Percentiles rank a stretch among this genome's conserved stretches.
phyloP scores from a whole-genome alignment of 2,329 filamentous ascomycete genomes.

The Herpotrichia juniperi region DNA sequence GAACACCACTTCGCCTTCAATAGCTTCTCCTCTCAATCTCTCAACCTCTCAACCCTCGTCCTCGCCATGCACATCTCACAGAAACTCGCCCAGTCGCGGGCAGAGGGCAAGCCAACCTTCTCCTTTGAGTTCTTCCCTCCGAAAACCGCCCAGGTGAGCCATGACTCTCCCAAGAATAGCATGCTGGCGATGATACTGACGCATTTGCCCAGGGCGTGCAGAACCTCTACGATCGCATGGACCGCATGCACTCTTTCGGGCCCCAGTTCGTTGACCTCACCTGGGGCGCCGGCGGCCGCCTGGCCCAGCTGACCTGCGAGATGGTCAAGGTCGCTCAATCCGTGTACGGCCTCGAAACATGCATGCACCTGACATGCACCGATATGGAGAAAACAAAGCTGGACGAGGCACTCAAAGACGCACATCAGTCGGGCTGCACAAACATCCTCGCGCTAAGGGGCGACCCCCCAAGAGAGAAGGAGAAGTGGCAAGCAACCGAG shows the following conservation, averaged over 20 bases:
- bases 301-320: constrained; percentile 91
- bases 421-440: constrained; percentile 94
- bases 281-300: constrained; percentile 92
- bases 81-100: constrained; percentile 83
- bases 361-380: constrained; percentile 98
- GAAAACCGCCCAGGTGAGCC: constrained; percentile 78
- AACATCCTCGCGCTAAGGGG: constrained; percentile 95
- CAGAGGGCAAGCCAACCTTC: constrained; percentile 82
- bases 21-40: constrained; percentile 7
- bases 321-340: constrained; percentile 97
- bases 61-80: constrained; percentile 90
- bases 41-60: constrained; percentile 4
- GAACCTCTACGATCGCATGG: constrained; percentile 99
- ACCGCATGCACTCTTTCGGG: constrained; percentile 94
- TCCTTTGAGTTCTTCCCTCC: constrained; percentile 99
- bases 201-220: constrained; percentile 73
- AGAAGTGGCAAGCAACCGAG: constrained; percentile 89
- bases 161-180: too few species aligned
- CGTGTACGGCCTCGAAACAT: constrained; percentile 94
- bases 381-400: constrained; percentile 96
- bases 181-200: constrained; percentile 16
- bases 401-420: constrained; percentile 83
- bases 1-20: constrained; percentile 1
- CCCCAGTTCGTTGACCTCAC: constrained; percentile 98
- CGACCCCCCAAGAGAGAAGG: constrained; percentile 90